Evolutionary conservation across 768 basidiomycete species (phyloP).

Genomic region (Butyriboletus loyo): DNA sequence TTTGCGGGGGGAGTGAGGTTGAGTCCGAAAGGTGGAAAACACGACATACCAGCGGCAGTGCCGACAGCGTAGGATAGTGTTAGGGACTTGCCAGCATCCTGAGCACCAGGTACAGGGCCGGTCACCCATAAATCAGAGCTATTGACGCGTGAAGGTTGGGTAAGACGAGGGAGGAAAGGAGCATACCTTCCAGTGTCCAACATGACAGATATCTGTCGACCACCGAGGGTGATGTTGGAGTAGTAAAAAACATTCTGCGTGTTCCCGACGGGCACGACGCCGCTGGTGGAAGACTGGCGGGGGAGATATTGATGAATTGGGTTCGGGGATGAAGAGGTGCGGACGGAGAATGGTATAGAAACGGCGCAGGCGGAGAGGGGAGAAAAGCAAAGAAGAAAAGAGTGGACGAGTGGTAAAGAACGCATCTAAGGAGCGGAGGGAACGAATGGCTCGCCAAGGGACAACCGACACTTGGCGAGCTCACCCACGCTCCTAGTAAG

Average conservation of each 20-base stretch:
- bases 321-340: background rate
- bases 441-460: background rate
- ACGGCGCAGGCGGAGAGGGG: conserved; percentile 25
- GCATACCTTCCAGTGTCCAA: conserved; percentile 74
- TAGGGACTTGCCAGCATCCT: conserved; percentile 53
- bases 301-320: background rate
- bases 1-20: conserved; percentile 19
- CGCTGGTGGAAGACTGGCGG: conserved; percentile 24
- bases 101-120: conserved; percentile 45
- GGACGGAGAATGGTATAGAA: conserved; percentile 32
- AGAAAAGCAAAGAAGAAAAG: conserved; percentile 20
- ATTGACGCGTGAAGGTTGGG: conserved; percentile 1
- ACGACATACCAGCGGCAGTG: conserved; percentile 49
- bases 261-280: conserved; percentile 50
- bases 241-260: conserved; percentile 73
- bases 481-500: conserved; percentile 2
- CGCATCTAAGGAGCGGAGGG: conserved; percentile 14
- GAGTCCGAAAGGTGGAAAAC: background rate
- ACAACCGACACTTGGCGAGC: background rate
- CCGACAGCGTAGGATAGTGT: conserved; percentile 70
- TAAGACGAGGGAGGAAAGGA: background rate
- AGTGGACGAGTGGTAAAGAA: conserved; percentile 21
- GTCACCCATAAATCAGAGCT: conserved; percentile 80
- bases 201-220: conserved; percentile 53
- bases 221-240: conserved; percentile 66